These are phyloP conservation scores for Mycena floridula DNA, from an alignment of 768 basidiomycete species.

Conservation along the genomic window DNA sequence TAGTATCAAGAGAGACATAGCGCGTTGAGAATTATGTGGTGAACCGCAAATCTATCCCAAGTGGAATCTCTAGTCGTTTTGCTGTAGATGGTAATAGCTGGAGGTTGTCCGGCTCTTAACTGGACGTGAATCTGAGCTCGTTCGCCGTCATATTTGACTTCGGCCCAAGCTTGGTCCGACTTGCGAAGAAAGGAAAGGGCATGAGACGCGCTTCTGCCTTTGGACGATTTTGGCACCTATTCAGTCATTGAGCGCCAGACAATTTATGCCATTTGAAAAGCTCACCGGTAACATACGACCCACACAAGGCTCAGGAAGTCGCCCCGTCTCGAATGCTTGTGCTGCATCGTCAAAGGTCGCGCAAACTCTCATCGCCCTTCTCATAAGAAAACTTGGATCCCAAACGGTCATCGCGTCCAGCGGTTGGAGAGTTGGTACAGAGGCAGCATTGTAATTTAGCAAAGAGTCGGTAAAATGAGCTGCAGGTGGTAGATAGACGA, in stretches of 20 bases:
- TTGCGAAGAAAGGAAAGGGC: slow-evolving; percentile 40
- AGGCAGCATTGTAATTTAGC: slow-evolving; percentile 47
- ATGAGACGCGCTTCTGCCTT: slow-evolving; percentile 57
- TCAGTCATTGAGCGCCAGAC: too few relatives aligned
- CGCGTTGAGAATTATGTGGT: slow-evolving; percentile 50
- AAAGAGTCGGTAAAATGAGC: slow-evolving; percentile 46
- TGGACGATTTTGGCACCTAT: slow-evolving; percentile 81
- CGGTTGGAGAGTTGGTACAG: slow-evolving; percentile 50
- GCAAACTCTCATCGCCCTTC: slow-evolving; percentile 44
- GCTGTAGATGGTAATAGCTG: slow-evolving; percentile 73
- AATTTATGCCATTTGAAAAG: too few relatives aligned
- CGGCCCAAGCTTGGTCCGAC: slow-evolving; percentile 62
- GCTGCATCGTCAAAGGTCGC: slow-evolving; percentile 56
- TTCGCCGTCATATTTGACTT: slow-evolving; percentile 94
- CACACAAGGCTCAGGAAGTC: slow-evolving; percentile 26
- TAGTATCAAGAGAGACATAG: slow-evolving; percentile 34
- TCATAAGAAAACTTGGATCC: slow-evolving; percentile 56
- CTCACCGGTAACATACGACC: too few relatives aligned
- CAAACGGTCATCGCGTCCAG: slow-evolving; percentile 66
- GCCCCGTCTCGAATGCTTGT: slow-evolving; percentile 29
- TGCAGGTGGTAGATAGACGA: slow-evolving; percentile 62
- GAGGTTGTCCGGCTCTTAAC: slow-evolving; percentile 25
- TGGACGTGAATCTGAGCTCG: slow-evolving; percentile 89
- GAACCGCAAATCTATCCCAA: slow-evolving; percentile 63
- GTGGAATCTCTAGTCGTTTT: slow-evolving; percentile 87